Percentiles rank a stretch among this genome's conserved stretches.
phyloP scores from a whole-genome alignment of 805 yeast species.

The Yarrowia keelungensis region DNA sequence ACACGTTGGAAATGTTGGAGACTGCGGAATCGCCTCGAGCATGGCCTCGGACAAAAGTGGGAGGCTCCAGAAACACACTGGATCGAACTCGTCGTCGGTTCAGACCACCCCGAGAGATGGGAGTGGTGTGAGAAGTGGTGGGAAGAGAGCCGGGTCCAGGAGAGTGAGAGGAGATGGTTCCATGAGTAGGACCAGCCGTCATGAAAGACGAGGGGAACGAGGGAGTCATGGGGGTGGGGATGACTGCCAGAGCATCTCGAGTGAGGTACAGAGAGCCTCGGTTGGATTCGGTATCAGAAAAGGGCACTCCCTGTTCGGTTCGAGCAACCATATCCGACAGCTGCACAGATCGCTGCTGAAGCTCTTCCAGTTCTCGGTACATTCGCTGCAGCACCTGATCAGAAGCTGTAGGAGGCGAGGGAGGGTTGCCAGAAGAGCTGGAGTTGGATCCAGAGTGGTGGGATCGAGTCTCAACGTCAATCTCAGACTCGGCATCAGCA shows the following conservation, averaged over 20 bases:
- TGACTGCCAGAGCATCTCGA: conserved; percentile 16
- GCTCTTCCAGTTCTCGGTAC: conserved; percentile 44
- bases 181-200: conserved; percentile 23
- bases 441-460: conserved; percentile 2
- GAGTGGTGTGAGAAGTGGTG: conserved; percentile 27
- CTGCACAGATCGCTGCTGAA: conserved; percentile 43
- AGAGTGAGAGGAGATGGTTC: conserved; percentile 1
- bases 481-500: neutral
- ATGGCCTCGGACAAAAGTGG: conserved; percentile 1
- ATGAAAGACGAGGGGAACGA: conserved; percentile 24
- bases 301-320: conserved; percentile 14
- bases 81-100: conserved; percentile 24
- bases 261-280: conserved; percentile 9
- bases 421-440: conserved; percentile 20
- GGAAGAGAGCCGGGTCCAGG: conserved; percentile 14
- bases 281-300: conserved; percentile 16
- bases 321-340: conserved; percentile 41
- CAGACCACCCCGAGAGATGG: conserved; percentile 29
- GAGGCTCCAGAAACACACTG: conserved; percentile 21
- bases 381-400: conserved; percentile 43
- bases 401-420: conserved; percentile 24
- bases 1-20: conserved; percentile 5
- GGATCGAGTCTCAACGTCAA: neutral
- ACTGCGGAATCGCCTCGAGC: conserved; percentile 9
- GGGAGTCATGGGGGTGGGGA: conserved; percentile 26